Evolutionary conservation across 495 filamentous ascomycete genomes (phyloP).

Genomic region (Penicillium herquei): DNA sequence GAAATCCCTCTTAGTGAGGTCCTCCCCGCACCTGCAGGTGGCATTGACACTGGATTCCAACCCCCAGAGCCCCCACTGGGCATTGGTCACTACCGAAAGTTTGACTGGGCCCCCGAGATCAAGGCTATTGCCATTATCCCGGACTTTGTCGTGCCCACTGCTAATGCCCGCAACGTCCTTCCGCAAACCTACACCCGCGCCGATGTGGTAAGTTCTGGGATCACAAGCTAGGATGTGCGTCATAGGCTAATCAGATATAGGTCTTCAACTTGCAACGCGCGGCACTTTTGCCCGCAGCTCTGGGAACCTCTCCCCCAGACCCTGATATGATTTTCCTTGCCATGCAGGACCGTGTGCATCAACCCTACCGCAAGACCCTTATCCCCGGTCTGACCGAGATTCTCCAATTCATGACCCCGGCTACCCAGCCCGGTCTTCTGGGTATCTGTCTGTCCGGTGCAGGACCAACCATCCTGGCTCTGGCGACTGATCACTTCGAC

Average conservation of each 20-base stretch:
- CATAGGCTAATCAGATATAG: conserved; percentile 30
- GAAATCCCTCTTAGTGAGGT: conserved; percentile 97
- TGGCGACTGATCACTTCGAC: conserved; percentile 84
- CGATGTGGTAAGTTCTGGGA: conserved; percentile 62
- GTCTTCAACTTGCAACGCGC: conserved; percentile 93
- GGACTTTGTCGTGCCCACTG: conserved; percentile 88
- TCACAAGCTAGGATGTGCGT: neutral
- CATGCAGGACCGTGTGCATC: conserved; percentile 97
- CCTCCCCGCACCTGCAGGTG: conserved; percentile 79
- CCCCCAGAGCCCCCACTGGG: conserved; percentile 85
- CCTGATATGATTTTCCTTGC: conserved; percentile 89
- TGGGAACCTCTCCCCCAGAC: conserved; percentile 87
- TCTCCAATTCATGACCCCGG: conserved; percentile 78
- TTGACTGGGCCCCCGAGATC: conserved; percentile 87
- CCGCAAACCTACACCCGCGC: conserved; percentile 70
- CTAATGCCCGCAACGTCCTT: conserved; percentile 78
- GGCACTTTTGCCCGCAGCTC: conserved; percentile 78
- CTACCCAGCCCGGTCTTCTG: conserved; percentile 79
- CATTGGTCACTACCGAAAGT: conserved; percentile 92
- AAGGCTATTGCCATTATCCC: conserved; percentile 94
- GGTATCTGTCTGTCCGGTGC: conserved; percentile 93
- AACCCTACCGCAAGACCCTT: conserved; percentile 84
- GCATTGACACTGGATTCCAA: conserved; percentile 76
- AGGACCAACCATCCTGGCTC: conserved; percentile 88
- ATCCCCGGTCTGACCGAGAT: conserved; percentile 92